Conservation (phyloP, 805 yeast genomes). For the Saccharomyces mikatae region DNA sequence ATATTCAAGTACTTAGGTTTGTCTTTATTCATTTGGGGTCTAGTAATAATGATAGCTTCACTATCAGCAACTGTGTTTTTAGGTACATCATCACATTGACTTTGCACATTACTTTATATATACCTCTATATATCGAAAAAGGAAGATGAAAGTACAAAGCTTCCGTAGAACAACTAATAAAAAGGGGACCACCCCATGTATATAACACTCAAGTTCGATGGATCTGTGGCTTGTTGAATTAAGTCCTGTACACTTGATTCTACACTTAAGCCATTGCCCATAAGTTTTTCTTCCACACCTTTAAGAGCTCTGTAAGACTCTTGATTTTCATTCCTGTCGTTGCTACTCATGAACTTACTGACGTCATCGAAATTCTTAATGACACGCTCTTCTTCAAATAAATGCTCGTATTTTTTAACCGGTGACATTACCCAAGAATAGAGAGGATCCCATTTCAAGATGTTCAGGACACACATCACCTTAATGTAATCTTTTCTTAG, state of each 20-base stretch:
- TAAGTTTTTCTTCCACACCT: slow-evolving; percentile 62
- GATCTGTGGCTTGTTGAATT: slow-evolving; percentile 66
- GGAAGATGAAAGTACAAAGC: background rate
- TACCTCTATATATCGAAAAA: background rate
- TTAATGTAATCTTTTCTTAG: slow-evolving; percentile 57
- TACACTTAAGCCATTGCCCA: slow-evolving; percentile 58
- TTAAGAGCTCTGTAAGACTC: slow-evolving; percentile 77
- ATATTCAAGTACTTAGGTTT: slow-evolving; percentile 33
- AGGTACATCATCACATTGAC: slow-evolving; percentile 14
- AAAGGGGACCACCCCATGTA: slow-evolving; percentile 85
- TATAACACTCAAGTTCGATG: slow-evolving; percentile 59
- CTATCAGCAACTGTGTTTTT: slow-evolving; percentile 32
- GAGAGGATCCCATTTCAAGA: slow-evolving; percentile 84
- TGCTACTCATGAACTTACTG: slow-evolving; percentile 1
- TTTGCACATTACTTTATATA: background rate
- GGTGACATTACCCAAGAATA: slow-evolving; percentile 89
- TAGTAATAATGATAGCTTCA: slow-evolving; percentile 44
- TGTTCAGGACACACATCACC: slow-evolving; percentile 75
- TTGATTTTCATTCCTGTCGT: slow-evolving; percentile 36
- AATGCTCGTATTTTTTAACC: slow-evolving; percentile 41
- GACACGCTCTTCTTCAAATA: slow-evolving; percentile 20
- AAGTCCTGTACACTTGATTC: slow-evolving; percentile 82
- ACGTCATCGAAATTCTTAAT: background rate
- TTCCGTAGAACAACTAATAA: slow-evolving; percentile 31
- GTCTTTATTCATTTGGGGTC: slow-evolving; percentile 41